These are phyloP conservation scores for Debaryomyces hansenii DNA, from an alignment of 805 yeast genomes.

Conservation along the genomic window DNA sequence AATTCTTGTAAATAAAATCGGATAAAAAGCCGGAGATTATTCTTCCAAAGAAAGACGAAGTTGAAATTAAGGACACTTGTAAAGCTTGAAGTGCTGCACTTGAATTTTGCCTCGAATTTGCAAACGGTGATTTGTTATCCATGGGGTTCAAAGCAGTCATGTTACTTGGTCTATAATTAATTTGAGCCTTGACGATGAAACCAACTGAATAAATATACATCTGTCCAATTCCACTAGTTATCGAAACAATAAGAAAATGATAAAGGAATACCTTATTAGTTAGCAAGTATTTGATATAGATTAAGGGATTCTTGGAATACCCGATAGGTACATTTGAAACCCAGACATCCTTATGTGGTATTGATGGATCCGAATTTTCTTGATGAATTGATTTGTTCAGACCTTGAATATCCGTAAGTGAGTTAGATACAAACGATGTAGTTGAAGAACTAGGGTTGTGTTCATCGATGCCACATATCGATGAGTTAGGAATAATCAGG, in stretches of 20 bases:
- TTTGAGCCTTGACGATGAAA: conserved; percentile 55
- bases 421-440: no score
- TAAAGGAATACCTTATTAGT: conserved; percentile 40
- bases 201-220: conserved; percentile 75
- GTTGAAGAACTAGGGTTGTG: no score
- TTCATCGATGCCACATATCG: no score
- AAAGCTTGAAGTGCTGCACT: conserved; percentile 59
- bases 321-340: not conserved
- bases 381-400: not conserved
- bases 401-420: not conserved
- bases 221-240: conserved; percentile 66
- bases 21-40: conserved; percentile 64
- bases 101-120: conserved; percentile 2
- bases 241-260: conserved; percentile 56
- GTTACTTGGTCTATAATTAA: conserved; percentile 15
- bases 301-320: conserved; percentile 10
- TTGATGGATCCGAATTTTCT: no score
- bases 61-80: conserved; percentile 67
- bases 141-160: not conserved
- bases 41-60: conserved; percentile 66
- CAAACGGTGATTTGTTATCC: not conserved
- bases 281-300: conserved; percentile 20
- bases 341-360: not conserved
- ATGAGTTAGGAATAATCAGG: no score
- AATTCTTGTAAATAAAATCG: conserved; percentile 54